Base-by-base conservation (phyloP, 352 stramenopile genomes). In the Phytophthora palmivora region DNA sequence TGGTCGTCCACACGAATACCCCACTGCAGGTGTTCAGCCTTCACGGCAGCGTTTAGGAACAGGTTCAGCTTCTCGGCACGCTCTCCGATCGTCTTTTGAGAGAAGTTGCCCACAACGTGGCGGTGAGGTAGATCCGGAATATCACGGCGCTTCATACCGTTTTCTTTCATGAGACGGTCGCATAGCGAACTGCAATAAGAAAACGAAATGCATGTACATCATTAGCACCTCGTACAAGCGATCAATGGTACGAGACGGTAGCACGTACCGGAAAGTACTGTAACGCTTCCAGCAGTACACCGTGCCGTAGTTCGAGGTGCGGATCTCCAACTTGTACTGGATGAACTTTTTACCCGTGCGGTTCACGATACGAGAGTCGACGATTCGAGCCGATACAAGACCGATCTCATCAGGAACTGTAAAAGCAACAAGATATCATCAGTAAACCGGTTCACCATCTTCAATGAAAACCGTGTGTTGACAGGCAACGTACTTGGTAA, bases 271-370 rank as follows among this genome's bases (percentile, higher is more conserved):
- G 74, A 96, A 96, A 5, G 87, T 96, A 66, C 78, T 90, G 84
- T 94, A 96, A 39, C 87, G 87, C 60, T 94, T 94, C 87, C 87
- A 96, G 72, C 82, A 93, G 67, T 80, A 94, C 16, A 96, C 74
- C 11, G 87, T 96, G 77, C 87, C 87, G 65, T 93, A 94, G 78
- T 94, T 96, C 36, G 65, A 89, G 46, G 87, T 96, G 58, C 81
- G 75, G 64, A 96, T 92, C 72, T 96, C 85, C 36, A 96, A 69
- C 65, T 96, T 94, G 79, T 96, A 96, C 72, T 96, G 85, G 47
- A 96, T 92, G 51, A 94, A 96, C 65, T 94, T 94, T 62, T 92
- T 92, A 58, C 82, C 82, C 33, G 78, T 92, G 37, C 78, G 80
- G 57, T 92, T 93, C 44, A 94, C 79, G 53, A 96, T 84, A 43